Evolutionary conservation across 2,329 filamentous ascomycete species (phyloP).

Genomic region (Trichoderma pleuroti): DNA sequence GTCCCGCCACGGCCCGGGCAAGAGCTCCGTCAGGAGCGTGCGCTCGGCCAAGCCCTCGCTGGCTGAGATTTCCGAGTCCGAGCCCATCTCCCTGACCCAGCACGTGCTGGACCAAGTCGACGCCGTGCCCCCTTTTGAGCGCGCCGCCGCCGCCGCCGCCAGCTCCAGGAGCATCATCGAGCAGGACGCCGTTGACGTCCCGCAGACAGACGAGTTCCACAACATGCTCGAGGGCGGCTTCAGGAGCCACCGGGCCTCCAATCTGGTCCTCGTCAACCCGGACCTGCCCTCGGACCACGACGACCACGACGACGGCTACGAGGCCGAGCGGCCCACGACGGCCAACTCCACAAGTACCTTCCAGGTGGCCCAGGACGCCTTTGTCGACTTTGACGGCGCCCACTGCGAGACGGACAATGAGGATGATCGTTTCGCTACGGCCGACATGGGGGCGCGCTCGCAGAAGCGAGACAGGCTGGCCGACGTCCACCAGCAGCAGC

Average conservation of each 20-base stretch:
- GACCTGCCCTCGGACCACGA: slow-evolving; percentile 9
- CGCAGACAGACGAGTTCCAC: slow-evolving; percentile 33
- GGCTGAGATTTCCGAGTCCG: slow-evolving; percentile 56
- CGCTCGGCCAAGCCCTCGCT: slow-evolving; percentile 50
- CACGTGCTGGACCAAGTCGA: slow-evolving; percentile 55
- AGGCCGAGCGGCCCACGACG: slow-evolving; percentile 35
- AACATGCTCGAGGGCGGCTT: slow-evolving; percentile 32
- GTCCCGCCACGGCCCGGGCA: slow-evolving; percentile 53
- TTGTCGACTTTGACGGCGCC: slow-evolving; percentile 78
- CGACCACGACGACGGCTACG: slow-evolving; percentile 25
- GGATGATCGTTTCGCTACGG: slow-evolving; percentile 24
- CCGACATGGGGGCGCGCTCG: slow-evolving; percentile 6
- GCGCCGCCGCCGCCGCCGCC: slow-evolving; percentile 25
- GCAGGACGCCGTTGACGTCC: slow-evolving; percentile 32
- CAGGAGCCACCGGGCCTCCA: not conserved
- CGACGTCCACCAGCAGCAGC: not conserved
- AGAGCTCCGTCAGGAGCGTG: slow-evolving; percentile 50
- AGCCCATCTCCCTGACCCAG: slow-evolving; percentile 49
- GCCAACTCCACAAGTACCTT: slow-evolving; percentile 58
- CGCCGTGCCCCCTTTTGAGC: slow-evolving; percentile 35
- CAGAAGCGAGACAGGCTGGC: slow-evolving; percentile 17
- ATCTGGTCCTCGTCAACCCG: slow-evolving; percentile 16
- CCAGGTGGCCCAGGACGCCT: slow-evolving; percentile 64
- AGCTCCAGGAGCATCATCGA: slow-evolving; percentile 25
- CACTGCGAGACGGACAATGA: slow-evolving; percentile 60